Evolutionary conservation across 2,329 filamentous ascomycete genomes (phyloP).

Genomic region (Fusarium musae): DNA sequence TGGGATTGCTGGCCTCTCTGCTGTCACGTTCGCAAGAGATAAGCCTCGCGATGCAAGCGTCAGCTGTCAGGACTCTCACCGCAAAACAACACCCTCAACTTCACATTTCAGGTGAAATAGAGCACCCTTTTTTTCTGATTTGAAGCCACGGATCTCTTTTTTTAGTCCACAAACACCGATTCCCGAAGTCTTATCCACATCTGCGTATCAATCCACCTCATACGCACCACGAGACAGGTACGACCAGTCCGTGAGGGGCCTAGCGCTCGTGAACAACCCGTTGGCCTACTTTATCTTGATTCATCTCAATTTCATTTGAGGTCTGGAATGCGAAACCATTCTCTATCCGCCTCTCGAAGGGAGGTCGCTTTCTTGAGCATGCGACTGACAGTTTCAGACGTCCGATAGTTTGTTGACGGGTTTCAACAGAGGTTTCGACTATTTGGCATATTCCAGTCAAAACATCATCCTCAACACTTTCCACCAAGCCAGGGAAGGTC

Average conservation of each 20-base stretch:
- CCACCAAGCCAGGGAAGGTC: background rate
- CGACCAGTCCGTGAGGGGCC: background rate
- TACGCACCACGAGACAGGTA: background rate
- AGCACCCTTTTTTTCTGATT: background rate
- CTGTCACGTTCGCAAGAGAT: background rate
- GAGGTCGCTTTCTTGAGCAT: background rate
- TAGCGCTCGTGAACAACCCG: too few species aligned
- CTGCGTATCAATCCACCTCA: background rate
- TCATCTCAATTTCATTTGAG: too few species aligned
- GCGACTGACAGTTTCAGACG: rapidly evolving
- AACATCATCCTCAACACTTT: background rate
- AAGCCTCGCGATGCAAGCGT: background rate
- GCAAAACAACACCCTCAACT: background rate
- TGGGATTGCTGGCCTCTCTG: background rate
- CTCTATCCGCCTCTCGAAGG: too few species aligned
- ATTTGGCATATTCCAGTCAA: too few species aligned
- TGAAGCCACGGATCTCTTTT: too few species aligned
- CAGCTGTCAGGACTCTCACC: background rate
- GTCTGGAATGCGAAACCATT: too few species aligned
- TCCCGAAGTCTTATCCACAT: background rate
- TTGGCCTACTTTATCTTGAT: background rate
- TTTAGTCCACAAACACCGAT: background rate
- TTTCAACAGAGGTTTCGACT: background rate
- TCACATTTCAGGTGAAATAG: too few species aligned
- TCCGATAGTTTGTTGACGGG: background rate